phyloP scores from a whole-genome alignment of 208 protist genomes.

The Endotrypanum monterogeii region DNA sequence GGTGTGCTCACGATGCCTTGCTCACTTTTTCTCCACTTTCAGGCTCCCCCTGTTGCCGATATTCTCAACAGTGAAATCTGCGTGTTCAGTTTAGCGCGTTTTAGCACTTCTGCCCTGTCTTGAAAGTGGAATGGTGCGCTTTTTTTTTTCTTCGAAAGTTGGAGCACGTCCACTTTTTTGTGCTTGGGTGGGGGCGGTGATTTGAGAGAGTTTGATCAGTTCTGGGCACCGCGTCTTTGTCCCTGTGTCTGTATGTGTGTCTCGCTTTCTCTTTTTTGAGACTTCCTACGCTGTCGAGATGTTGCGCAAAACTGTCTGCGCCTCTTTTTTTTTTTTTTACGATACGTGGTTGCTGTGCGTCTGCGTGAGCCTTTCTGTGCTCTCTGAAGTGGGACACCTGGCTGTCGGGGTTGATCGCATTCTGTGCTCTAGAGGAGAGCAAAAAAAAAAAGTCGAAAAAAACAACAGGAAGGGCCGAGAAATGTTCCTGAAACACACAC shows the following conservation, averaged over 20 bases:
- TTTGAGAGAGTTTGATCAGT: neutral
- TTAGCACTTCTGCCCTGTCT: neutral
- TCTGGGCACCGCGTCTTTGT: slow-evolving; percentile 6
- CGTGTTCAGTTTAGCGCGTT: neutral
- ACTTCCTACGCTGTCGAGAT: neutral
- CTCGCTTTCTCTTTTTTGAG: no score
- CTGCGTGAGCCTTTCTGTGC: neutral
- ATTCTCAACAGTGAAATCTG: neutral
- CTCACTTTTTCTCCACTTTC: neutral
- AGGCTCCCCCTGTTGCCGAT: neutral
- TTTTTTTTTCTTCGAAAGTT: neutral
- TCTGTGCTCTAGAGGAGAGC: neutral
- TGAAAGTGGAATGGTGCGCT: neutral
- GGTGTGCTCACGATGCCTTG: slow-evolving; percentile 5
- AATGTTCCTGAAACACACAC: neutral
- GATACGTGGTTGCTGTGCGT: neutral
- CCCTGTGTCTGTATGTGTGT: no score
- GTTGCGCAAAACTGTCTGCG: neutral
- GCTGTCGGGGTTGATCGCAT: slow-evolving; percentile 1
- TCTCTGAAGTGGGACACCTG: neutral
- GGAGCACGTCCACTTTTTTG: slow-evolving; percentile 1
- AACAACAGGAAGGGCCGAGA: neutral
- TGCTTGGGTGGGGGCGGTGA: no score
- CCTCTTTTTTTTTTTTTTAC: neutral
- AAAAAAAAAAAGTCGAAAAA: neutral